Evolutionary conservation across 306 rosid species (phyloP).

Genomic region (Purshia tridentata): DNA sequence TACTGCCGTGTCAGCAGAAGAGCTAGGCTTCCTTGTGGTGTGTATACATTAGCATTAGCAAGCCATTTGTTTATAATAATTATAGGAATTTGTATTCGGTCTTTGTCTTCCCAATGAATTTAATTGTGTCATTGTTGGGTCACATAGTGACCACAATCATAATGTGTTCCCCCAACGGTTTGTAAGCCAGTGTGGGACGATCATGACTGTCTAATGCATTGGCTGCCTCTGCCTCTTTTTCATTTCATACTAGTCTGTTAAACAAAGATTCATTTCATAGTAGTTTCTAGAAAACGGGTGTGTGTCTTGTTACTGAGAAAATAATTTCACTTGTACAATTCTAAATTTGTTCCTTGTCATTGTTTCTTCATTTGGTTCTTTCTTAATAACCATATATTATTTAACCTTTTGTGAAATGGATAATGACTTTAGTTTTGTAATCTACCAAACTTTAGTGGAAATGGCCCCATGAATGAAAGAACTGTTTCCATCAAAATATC

Average conservation of each 20-base stretch:
- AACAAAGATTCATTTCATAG: no score
- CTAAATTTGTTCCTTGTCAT: background rate
- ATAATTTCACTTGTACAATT: no score
- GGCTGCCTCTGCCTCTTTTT: background rate
- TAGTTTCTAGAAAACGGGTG: background rate
- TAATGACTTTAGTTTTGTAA: no score
- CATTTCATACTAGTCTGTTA: background rate
- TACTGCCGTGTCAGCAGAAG: background rate
- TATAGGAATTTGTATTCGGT: background rate
- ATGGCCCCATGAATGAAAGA: background rate
- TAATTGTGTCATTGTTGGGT: background rate
- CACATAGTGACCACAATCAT: slow-evolving; percentile 31
- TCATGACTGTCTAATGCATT: slow-evolving; percentile 25
- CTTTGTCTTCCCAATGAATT: background rate
- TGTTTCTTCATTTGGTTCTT: background rate
- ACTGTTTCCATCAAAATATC: slow-evolving; percentile 17
- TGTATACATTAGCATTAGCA: no score
- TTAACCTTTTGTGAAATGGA: no score
- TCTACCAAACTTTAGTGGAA: background rate
- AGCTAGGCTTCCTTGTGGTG: no score
- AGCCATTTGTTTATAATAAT: no score
- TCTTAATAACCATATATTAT: no score
- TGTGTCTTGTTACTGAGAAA: background rate
- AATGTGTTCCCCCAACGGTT: slow-evolving; percentile 46
- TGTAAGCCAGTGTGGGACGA: slow-evolving; percentile 18